Base-by-base conservation (phyloP, 2,329 filamentous ascomycete species). In the Fusarium nelsonii region DNA sequence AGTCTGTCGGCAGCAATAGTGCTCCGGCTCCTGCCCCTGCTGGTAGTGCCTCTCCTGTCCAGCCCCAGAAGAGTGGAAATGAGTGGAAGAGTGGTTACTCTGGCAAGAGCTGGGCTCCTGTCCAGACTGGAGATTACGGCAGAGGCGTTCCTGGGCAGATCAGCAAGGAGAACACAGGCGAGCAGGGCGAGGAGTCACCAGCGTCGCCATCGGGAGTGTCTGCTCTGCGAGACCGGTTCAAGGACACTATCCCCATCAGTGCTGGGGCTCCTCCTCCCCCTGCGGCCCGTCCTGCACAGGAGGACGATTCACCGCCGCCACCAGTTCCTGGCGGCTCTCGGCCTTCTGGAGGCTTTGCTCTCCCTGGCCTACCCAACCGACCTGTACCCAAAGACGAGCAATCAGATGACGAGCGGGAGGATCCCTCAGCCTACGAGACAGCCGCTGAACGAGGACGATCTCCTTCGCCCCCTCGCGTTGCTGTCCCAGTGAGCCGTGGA, bases 71-170 rank as follows among this genome's bases (percentile, higher is more conserved):
- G 76, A 97, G 92, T 75, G 93, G 92, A 65, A 85, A 84, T 59
- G 77, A 93, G 63, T 97, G 94, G 94, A 94, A 95, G 85, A 97
- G 94, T 79, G 92, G 93, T 18, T 97, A 97, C 78, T 84, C 85
- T 49, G 95, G 95, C 65, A 98, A 97, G 84, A 91, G 88, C 34
- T 98, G 95, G 95, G 93, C 89, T 28, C 83, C 94, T 4, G 93
- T 97, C 32, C 89, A 94, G 74, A 93, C 91, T 12, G 66, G 79
- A 26, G 88, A 87, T 11, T 85, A 87, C 58, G 90, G 91, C 18
- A 90, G 90, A 58, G 89, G 88, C 61, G 83, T 85, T 10, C 66
- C 83, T 36, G 84, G 84, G 23, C 76, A 78, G 28, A 75, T 83
- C 48, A 80, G 77, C 63, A 84, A 88, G 63, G 89, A 95, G 75